These are phyloP conservation scores for Scutellaria galericulata DNA, from an alignment of 257 asterid genomes.

Conservation along the genomic window DNA sequence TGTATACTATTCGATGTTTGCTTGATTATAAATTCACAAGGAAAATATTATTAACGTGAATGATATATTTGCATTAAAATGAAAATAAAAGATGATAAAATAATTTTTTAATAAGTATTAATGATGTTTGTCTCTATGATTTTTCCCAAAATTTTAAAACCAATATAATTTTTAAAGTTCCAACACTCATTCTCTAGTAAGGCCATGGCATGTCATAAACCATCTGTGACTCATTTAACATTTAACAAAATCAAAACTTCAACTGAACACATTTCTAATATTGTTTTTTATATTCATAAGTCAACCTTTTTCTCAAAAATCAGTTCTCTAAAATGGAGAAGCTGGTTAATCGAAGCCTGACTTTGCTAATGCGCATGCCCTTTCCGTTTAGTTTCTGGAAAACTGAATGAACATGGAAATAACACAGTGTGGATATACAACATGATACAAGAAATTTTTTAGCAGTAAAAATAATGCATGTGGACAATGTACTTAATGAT, in stretches of 20 bases:
- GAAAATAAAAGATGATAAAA: not conserved
- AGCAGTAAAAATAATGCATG: not conserved
- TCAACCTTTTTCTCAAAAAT: not conserved
- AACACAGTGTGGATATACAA: not conserved
- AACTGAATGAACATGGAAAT: not conserved
- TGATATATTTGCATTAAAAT: too few relatives aligned
- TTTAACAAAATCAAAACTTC: not conserved
- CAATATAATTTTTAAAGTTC: not conserved
- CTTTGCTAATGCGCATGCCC: not conserved
- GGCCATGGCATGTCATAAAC: not conserved
- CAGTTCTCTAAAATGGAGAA: not conserved
- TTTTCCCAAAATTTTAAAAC: not conserved
- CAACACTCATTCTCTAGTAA: not conserved
- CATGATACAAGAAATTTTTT: not conserved
- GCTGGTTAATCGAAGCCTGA: not conserved
- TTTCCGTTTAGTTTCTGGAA: not conserved
- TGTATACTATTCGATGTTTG: not conserved
- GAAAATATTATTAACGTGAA: not conserved
- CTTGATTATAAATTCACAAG: not conserved
- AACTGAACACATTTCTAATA: not conserved
- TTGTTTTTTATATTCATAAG: too few relatives aligned
- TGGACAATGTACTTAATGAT: not conserved
- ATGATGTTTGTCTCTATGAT: not conserved
- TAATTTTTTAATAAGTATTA: too few relatives aligned
- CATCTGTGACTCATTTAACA: not conserved